These are phyloP conservation scores for Pseudozyma thailandica DNA, from an alignment of 1,284 basidiomycete species.

Conservation along the genomic window DNA sequence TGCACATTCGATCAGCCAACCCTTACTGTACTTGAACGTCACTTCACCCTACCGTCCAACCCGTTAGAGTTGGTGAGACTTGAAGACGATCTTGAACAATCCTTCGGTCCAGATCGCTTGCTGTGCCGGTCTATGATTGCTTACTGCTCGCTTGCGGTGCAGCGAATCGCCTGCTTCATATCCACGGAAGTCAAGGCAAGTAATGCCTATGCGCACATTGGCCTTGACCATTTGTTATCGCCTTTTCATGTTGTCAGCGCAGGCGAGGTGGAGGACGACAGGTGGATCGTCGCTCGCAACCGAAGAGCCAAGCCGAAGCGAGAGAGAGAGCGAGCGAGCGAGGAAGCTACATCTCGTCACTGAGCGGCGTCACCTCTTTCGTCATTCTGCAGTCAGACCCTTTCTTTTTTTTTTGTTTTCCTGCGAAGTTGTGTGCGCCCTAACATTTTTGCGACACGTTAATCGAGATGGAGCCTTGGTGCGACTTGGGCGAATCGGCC, in stretches of 20 bases:
- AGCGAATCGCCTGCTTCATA: no score
- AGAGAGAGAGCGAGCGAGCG: not conserved
- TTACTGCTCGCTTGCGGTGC: not conserved
- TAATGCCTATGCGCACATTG: no score
- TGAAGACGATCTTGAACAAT: not conserved
- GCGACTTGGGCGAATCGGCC: not conserved
- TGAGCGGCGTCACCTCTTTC: constrained; percentile 1
- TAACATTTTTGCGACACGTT: not conserved
- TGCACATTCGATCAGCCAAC: no score
- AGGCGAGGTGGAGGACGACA: not conserved
- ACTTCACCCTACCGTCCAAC: no score
- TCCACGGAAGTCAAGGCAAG: not conserved
- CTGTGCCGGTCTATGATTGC: not conserved
- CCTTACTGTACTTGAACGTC: no score
- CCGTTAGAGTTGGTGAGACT: no score
- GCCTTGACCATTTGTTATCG: no score
- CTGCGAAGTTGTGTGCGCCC: no score
- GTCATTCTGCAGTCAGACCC: constrained; percentile 10
- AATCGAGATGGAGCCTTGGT: not conserved
- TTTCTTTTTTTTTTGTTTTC: not conserved
- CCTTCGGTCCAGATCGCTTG: not conserved
- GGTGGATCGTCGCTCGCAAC: constrained; percentile 11
- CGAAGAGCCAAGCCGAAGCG: not conserved
- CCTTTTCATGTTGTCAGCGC: no score
- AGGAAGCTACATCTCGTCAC: not conserved